A percentile compares a stretch with the other conserved stretches of the same genome.
Evolutionary conservation across 495 filamentous ascomycete genomes (phyloP).

Genomic region (Chaetomium tenue): DNA sequence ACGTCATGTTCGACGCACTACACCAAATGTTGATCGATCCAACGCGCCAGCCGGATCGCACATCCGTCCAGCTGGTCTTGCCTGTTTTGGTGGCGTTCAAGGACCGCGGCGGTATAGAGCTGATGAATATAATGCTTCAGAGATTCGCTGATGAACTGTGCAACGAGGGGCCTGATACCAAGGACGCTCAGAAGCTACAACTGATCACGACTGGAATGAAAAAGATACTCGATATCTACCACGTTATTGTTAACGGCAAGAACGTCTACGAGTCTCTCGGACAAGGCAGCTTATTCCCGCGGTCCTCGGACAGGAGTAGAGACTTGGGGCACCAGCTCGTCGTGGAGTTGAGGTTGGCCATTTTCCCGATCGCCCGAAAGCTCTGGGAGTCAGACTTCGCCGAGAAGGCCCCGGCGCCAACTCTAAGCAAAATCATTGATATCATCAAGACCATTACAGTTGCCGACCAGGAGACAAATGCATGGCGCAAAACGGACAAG

Average conservation of each 20-base stretch:
- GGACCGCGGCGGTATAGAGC: constrained; percentile 68
- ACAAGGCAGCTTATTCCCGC: constrained; percentile 57
- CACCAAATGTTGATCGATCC: constrained; percentile 74
- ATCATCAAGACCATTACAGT: constrained; percentile 78
- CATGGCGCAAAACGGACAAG: constrained; percentile 52
- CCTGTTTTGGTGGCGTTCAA: constrained; percentile 85
- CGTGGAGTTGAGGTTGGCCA: constrained; percentile 79
- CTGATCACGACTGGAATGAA: constrained; percentile 61
- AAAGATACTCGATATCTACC: constrained; percentile 81
- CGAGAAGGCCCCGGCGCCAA: constrained; percentile 70
- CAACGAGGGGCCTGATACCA: constrained; percentile 31
- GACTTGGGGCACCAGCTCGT: constrained; percentile 76
- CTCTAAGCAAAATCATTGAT: constrained; percentile 76
- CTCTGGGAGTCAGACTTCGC: constrained; percentile 82
- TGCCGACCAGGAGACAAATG: constrained; percentile 69
- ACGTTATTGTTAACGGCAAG: constrained; percentile 70
- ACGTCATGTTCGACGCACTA: constrained; percentile 72
- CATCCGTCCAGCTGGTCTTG: constrained; percentile 65
- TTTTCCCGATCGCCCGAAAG: constrained; percentile 72
- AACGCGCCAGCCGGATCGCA: constrained; percentile 54
- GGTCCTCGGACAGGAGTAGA: constrained; percentile 54
- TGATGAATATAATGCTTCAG: constrained; percentile 69
- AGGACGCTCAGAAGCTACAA: constrained; percentile 38
- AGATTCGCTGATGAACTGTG: constrained; percentile 69
- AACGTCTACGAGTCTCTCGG: constrained; percentile 70